phyloP scores from a whole-genome alignment of 306 rosid genomes.

The Ceratonia siliqua region DNA sequence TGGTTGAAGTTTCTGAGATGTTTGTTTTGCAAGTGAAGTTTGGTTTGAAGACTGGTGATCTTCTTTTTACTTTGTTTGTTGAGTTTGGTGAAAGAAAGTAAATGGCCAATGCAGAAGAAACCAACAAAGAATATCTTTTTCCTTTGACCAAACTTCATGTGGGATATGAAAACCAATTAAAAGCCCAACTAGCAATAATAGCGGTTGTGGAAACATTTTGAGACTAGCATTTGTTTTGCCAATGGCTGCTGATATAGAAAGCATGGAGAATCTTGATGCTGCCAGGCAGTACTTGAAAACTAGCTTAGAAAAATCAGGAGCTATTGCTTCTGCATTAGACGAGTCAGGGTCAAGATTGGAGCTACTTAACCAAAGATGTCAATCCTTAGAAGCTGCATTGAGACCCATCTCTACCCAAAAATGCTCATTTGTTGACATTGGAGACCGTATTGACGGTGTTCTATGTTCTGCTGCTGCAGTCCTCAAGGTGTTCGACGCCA shows the following conservation, averaged over 20 bases:
- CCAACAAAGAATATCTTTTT: slow-evolving; percentile 37
- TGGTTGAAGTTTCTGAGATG: slow-evolving; percentile 57
- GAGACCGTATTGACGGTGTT: slow-evolving; percentile 53
- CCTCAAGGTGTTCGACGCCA: slow-evolving; percentile 51
- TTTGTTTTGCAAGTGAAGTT: slow-evolving; percentile 73
- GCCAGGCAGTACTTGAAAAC: slow-evolving; percentile 52
- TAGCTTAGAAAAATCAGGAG: slow-evolving; percentile 56
- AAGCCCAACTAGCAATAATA: slow-evolving; percentile 19
- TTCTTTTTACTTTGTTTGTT: slow-evolving; percentile 52
- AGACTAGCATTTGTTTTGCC: slow-evolving; percentile 29
- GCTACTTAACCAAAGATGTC: slow-evolving; percentile 42
- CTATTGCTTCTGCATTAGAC: slow-evolving; percentile 48
- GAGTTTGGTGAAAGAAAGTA: slow-evolving; percentile 79
- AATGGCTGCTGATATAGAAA: slow-evolving; percentile 48
- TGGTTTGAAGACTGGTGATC: slow-evolving; percentile 52
- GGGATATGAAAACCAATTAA: slow-evolving; percentile 31
- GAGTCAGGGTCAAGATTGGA: slow-evolving; percentile 58
- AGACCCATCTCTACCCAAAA: slow-evolving; percentile 26
- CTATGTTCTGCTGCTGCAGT: slow-evolving; percentile 69
- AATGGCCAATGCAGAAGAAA: slow-evolving; percentile 47
- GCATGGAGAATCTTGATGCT: slow-evolving; percentile 47
- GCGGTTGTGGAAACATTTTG: slow-evolving; percentile 34
- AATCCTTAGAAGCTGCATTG: slow-evolving; percentile 53
- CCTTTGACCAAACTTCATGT: slow-evolving; percentile 20
- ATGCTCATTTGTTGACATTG: slow-evolving; percentile 38